Conservation (phyloP, 768 basidiomycete genomes). For the Boletus sensibilis region DNA sequence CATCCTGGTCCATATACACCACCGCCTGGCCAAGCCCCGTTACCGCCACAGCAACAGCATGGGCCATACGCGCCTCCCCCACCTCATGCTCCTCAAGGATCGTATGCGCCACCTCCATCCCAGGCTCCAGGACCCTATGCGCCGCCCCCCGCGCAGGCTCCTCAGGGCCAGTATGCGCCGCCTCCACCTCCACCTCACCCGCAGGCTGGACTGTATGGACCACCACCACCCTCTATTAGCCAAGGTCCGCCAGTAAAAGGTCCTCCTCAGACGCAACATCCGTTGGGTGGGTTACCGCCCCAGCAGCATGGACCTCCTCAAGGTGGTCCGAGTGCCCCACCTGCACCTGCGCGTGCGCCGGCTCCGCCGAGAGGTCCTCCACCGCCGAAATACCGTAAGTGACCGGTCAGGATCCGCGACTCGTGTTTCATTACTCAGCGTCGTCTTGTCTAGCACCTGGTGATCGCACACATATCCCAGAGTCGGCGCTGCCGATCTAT, state of each 20-base stretch:
- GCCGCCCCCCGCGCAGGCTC: slow-evolving; percentile 16
- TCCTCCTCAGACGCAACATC: slow-evolving; percentile 31
- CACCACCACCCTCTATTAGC: slow-evolving; percentile 25
- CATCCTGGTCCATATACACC: slow-evolving; percentile 30
- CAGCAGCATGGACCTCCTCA: slow-evolving; percentile 32
- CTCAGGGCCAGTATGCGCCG: slow-evolving; percentile 27
- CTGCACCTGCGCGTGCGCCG: slow-evolving; percentile 29
- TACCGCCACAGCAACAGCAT: slow-evolving; percentile 21
- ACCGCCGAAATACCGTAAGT: slow-evolving; percentile 61
- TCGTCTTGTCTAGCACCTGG: slow-evolving; percentile 61
- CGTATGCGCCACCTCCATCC: slow-evolving; percentile 31
- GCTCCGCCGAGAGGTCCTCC: slow-evolving; percentile 40
- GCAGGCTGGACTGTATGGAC: slow-evolving; percentile 27
- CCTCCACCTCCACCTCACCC: slow-evolving; percentile 15
- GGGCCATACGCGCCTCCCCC: slow-evolving; percentile 26
- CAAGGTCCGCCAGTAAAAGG: slow-evolving; percentile 30
- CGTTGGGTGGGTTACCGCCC: slow-evolving; percentile 25
- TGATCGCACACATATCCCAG: slow-evolving; percentile 90
- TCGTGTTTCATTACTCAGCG: neutral
- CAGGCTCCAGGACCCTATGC: slow-evolving; percentile 20
- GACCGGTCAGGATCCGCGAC: neutral
- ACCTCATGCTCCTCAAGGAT: slow-evolving; percentile 27
- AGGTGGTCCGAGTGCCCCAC: slow-evolving; percentile 24
- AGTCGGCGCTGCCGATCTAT: slow-evolving; percentile 61
- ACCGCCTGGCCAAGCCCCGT: slow-evolving; percentile 12